Base-by-base conservation (phyloP, 2,329 filamentous ascomycete species). In the Apiospora phragmitis region DNA sequence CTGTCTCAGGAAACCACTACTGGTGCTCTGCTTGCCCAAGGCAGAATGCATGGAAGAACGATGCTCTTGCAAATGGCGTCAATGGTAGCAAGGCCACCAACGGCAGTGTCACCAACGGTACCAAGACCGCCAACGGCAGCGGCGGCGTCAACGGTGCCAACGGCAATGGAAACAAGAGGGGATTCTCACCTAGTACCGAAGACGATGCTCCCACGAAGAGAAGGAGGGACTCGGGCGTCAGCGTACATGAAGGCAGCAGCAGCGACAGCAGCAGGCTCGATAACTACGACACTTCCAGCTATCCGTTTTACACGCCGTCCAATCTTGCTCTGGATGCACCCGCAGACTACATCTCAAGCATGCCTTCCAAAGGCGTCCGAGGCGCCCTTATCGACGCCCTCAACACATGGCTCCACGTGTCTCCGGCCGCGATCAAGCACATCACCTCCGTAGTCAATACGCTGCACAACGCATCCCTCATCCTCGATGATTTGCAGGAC, bases 401-500 rank as follows among this genome's bases (percentile, higher is more conserved):
- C 12, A 67, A 47, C 41, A 5, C 18, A 1, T 67, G 65, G 65
- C 11, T 67, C 42, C n/a, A 47, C n/a, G 38, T 47, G 5, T 5
- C n/a, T 7, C 8, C 35, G 3, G 21, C 6, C 1, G 35, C 18
- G 6, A 21, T 67, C 5, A 4, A n/a, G 4, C 1, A 8, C 11
- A 47, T 67, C n/a, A 43, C 12, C 4, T 5, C 14, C 4, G 42
- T 67, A 14, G 16, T 47, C 42, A 67, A 67, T 4, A 29, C n/a
- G 1, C 42, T 67, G 14, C 65, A 67, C 65, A 47, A 67, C 26
- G 29, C 65, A 1, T 67, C 65, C 7, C 41, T 67, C 9, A 43
- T 67, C 9, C 68, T 86, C 75, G 85, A 87, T 73, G 85, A 87
- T 72, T 82, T 87, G 32, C 81, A 87, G 76, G 85, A 87, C 73